Base-by-base conservation (phyloP, 805 yeast genomes). In the Starmerella potacharoeniae region DNA sequence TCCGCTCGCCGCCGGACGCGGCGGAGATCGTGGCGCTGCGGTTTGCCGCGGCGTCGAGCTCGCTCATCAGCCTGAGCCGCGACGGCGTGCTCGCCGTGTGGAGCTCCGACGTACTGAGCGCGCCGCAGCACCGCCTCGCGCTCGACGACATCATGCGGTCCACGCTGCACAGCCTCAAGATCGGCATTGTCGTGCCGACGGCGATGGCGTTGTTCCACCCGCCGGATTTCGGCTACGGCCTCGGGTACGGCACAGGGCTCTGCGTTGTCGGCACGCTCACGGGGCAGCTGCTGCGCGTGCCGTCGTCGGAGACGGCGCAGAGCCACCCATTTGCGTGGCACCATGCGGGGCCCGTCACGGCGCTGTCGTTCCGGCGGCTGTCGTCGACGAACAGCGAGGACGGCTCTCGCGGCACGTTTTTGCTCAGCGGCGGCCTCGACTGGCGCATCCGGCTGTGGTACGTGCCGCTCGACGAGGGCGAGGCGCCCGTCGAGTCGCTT, bases 21-120 rank as follows among this genome's bases (percentile, higher is more conserved):
- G 64, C 67, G 4, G 63, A 60, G 30, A 59, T 69, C 3, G 52
- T 72, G 4, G 63, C 64, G 5, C 56, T 68, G 30, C 51, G 53
- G 8, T 66, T 67, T 3, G 60, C 70, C 8, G 64, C 64, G 7
- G 60, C 62, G 35, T 58, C 71, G 4, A 57, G 59, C 31, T 58
- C 60, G 6, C 61, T 73, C 8, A 55, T 71, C 14, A 61, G 70
- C n/a, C 62, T 71, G n/a, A 64, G 68, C 36, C 68, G 70, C 3
- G 75, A 72, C 49, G 75, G 75, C 6, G 58, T 67, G 0, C 58
- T 72, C 6, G 65, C 74, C 44, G 62, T 66, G 0, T 72, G 75
- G 75, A 55, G 68, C 3, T 60, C 69, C 0, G 74, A 72, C 53
- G 55, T 69, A 45, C 60, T 72, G 16, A 68, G 69, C 33, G 61